Base-by-base conservation (phyloP, 2,329 filamentous ascomycete species). In the Calonectria pseudoturangicola region DNA sequence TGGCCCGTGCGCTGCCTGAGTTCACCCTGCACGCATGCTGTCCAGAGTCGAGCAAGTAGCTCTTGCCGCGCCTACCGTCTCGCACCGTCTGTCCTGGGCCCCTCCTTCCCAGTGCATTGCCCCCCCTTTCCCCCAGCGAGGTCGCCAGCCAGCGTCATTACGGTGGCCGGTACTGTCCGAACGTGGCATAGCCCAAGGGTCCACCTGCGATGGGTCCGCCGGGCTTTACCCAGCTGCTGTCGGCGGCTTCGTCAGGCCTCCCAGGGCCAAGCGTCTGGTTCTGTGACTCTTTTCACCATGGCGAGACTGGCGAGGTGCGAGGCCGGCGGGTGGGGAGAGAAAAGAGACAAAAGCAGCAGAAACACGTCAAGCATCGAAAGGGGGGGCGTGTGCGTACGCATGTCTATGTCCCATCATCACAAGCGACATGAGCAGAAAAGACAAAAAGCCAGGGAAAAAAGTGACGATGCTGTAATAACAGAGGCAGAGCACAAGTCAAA, bases 141-240 rank as follows among this genome's bases (percentile, higher is more conserved):
- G 30, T 36, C 54, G 30, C 25, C 43, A 67, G 27, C 65, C 65
- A 67, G 54, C 66, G 54, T 62, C 66, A 68, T 62, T 39, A 68
- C 66, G 66, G 66, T 68, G 48, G 36, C 54, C 66, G 54, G 66
- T 68, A 68, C 66, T 68, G 66, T 62, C 66, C 33, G 54, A 25
- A 62, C n/a, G 30, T 13, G 66, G 66, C 6, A 62, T 68, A 62
- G 66, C 54, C 21, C 43, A 68, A 56, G 51, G 50, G 41, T 30
- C 66, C 66, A 45, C 66, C 12, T n/a, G 12, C n/a, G 27, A 68
- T 50, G 41, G 66, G 54, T 58, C 54, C 48, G 43, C 28, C 54
- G 43, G 66, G 58, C 54, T 41, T 60, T 68, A 68, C 21, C 66
- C 66, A 48, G 43, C 30, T 25, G 30, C 30, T 25, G 30, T 33